Conservation (phyloP, 768 basidiomycete genomes). For the Lyophyllum atratum region DNA sequence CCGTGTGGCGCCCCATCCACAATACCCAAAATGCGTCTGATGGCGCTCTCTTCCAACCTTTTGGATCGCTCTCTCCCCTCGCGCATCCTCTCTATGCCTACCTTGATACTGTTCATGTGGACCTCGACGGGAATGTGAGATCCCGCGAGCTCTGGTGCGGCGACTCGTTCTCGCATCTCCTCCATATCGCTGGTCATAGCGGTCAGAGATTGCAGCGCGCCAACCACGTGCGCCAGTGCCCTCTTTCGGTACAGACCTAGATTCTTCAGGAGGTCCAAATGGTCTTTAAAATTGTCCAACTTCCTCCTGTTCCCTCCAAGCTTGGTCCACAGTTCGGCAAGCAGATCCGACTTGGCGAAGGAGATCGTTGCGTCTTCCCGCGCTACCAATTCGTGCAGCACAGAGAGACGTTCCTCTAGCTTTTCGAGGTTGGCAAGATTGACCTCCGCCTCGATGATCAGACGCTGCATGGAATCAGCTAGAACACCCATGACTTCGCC, state of each 20-base stretch:
- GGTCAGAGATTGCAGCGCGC: conserved; percentile 60
- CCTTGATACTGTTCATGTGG: conserved; percentile 72
- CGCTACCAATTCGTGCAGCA: conserved; percentile 57
- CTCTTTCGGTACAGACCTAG: conserved; percentile 58
- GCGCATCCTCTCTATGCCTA: conserved; percentile 61
- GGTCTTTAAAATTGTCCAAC: conserved; percentile 50
- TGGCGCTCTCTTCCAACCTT: conserved; percentile 43
- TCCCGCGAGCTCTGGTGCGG: conserved; percentile 64
- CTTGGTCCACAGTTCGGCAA: conserved; percentile 68
- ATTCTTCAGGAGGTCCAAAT: conserved; percentile 55
- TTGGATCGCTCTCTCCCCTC: conserved; percentile 57
- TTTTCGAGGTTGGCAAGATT: conserved; percentile 56
- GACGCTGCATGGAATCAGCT: conserved; percentile 49
- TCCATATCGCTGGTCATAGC: conserved; percentile 75
- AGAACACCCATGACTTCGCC: conserved; percentile 63
- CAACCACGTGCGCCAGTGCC: conserved; percentile 67
- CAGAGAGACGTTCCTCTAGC: conserved; percentile 60
- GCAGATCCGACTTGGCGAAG: conserved; percentile 50
- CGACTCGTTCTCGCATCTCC: conserved; percentile 71
- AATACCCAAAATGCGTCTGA: conserved; percentile 32
- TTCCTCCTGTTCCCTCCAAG: conserved; percentile 61
- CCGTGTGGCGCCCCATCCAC: too few relatives aligned
- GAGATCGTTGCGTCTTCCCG: conserved; percentile 56
- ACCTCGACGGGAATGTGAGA: conserved; percentile 66
- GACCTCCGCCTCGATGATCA: conserved; percentile 68